Evolutionary conservation across 495 filamentous ascomycete genomes (phyloP).

Genomic region (Daldinia caldariorum): DNA sequence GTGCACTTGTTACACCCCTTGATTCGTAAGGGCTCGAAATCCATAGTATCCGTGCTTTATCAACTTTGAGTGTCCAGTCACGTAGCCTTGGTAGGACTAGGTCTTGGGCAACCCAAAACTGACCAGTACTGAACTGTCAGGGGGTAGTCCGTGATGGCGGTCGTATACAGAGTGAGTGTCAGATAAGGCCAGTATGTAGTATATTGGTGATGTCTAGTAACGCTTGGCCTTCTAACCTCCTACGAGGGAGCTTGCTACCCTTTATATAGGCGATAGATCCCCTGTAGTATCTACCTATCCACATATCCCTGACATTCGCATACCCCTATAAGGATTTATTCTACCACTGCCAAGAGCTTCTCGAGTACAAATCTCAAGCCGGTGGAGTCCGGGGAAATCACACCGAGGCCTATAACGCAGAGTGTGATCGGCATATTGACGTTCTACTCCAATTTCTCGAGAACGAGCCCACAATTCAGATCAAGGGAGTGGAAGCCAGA

Average conservation of each 20-base stretch:
- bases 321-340: slow-evolving; percentile 18
- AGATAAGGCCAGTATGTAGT: too few relatives aligned
- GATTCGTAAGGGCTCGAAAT: slow-evolving; percentile 19
- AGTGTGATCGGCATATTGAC: slow-evolving; percentile 17
- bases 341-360: slow-evolving; percentile 16
- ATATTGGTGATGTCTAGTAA: too few relatives aligned
- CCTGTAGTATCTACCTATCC: too few relatives aligned
- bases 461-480: slow-evolving; percentile 12
- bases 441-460: slow-evolving; percentile 14
- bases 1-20: slow-evolving; percentile 9
- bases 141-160: too few relatives aligned
- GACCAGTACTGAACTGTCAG: slow-evolving; percentile 6
- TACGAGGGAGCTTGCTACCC: too few relatives aligned
- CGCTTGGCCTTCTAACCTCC: too few relatives aligned
- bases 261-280: too few relatives aligned
- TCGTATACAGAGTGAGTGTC: too few relatives aligned
- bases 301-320: too few relatives aligned
- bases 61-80: not conserved
- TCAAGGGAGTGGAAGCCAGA: slow-evolving; percentile 13
- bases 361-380: slow-evolving; percentile 4
- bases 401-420: slow-evolving; percentile 12
- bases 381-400: slow-evolving; percentile 12
- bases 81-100: slow-evolving; percentile 9
- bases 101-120: slow-evolving; percentile 18
- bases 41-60: slow-evolving; percentile 7